Evolutionary conservation across 1,284 basidiomycete genomes (phyloP).

Genomic region (Xanthoconium separans): DNA sequence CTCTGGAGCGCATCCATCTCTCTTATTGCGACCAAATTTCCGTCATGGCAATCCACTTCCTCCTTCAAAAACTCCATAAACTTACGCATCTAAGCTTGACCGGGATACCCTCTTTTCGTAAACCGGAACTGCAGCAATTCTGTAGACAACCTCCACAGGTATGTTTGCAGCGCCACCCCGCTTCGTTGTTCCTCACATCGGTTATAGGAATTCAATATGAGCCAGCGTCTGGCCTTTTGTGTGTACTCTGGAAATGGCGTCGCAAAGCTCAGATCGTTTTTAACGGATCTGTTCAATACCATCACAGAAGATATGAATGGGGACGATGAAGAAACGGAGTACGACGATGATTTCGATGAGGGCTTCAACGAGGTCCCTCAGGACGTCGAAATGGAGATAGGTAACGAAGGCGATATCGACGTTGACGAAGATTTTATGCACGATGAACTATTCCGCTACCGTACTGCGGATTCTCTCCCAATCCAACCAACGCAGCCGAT

Average conservation of each 20-base stretch:
- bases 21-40: slow-evolving; percentile 97
- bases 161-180: slow-evolving; percentile 27
- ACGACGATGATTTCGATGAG: slow-evolving; percentile 66
- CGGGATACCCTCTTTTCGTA: slow-evolving; percentile 90
- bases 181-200: slow-evolving; percentile 2
- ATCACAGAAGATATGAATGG: slow-evolving; percentile 68
- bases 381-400: slow-evolving; percentile 52
- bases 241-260: slow-evolving; percentile 96
- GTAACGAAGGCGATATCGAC: slow-evolving; percentile 43
- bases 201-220: slow-evolving; percentile 86
- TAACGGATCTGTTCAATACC: slow-evolving; percentile 70
- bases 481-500: slow-evolving; percentile 32
- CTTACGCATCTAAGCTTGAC: slow-evolving; percentile 95
- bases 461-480: slow-evolving; percentile 7
- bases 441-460: slow-evolving; percentile 31
- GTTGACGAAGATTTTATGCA: slow-evolving; percentile 39
- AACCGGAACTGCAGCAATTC: slow-evolving; percentile 85
- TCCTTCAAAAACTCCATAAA: slow-evolving; percentile 84
- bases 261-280: slow-evolving; percentile 74
- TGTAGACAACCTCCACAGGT: slow-evolving; percentile 88
- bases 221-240: slow-evolving; percentile 92
- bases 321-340: slow-evolving; percentile 67
- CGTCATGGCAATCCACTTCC: slow-evolving; percentile 87
- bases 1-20: slow-evolving; percentile 93
- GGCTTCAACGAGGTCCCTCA: slow-evolving; percentile 48